Conservation (phyloP, 2,329 filamentous ascomycete species). For the Neopestalotiopsis clavispora region DNA sequence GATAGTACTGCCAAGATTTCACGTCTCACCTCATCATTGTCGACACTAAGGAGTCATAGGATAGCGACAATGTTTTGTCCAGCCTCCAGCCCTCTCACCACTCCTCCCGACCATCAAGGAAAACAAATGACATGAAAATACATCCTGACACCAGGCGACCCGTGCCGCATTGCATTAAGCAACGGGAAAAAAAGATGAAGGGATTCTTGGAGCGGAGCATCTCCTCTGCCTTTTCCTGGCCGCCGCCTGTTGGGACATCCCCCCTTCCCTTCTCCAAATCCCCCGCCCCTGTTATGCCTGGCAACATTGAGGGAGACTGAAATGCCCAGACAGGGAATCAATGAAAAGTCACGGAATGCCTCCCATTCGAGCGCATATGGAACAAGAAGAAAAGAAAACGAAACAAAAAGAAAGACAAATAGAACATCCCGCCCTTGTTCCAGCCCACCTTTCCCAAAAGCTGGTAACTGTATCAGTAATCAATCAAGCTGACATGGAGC, state of each 20-base stretch:
- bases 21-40: not conserved
- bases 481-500: too few relatives aligned
- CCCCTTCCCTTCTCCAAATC: not conserved
- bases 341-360: not conserved
- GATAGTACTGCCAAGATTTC: not conserved
- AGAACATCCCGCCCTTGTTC: too few relatives aligned
- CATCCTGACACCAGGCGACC: not conserved
- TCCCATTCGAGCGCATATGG: not conserved
- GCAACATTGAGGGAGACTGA: not conserved
- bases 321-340: not conserved
- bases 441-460: too few relatives aligned
- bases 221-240: not conserved
- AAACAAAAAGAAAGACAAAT: too few relatives aligned
- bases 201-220: not conserved
- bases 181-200: not conserved
- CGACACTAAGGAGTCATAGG: not conserved
- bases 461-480: too few relatives aligned
- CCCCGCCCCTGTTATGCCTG: not conserved
- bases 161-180: not conserved
- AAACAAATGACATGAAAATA: not conserved
- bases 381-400: too few relatives aligned
- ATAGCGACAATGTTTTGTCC: not conserved
- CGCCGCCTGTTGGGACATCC: not conserved
- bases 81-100: not conserved
- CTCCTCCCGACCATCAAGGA: too few relatives aligned